Percentiles rank a stretch among this genome's conserved stretches.
Evolutionary conservation across 345 rosid species (phyloP).

Genomic region (Eucalyptus victrix): DNA sequence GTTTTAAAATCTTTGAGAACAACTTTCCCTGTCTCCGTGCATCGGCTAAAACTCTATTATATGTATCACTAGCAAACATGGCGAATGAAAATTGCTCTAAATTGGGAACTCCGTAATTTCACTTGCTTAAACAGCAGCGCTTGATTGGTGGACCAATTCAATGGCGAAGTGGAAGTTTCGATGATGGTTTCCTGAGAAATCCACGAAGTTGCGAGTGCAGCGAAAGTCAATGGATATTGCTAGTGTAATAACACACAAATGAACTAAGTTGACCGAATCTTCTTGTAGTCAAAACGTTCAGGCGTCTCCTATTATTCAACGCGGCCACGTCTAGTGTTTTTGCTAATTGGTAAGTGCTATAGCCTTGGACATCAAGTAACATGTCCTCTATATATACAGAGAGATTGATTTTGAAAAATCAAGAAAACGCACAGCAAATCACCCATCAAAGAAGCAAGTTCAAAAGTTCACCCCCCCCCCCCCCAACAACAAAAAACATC

Average conservation of each 20-base stretch:
- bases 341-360: accelerated
- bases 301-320: neutral
- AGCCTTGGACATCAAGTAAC: neutral
- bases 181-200: neutral
- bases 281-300: neutral
- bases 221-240: too few species aligned
- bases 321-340: neutral
- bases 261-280: neutral
- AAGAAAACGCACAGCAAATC: neutral
- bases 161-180: neutral
- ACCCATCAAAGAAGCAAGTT: neutral
- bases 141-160: neutral
- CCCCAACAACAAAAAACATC: neutral
- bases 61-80: neutral
- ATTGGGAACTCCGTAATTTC: neutral
- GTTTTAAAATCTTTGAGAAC: too few species aligned
- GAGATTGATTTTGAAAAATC: neutral
- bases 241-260: too few species aligned
- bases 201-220: neutral
- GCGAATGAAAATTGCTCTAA: neutral
- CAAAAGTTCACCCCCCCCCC: neutral
- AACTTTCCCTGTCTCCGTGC: too few species aligned
- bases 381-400: neutral
- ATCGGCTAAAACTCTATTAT: neutral
- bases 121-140: neutral